Evolutionary conservation across 805 yeast genomes (phyloP).

Genomic region (Kazachstania africana): DNA sequence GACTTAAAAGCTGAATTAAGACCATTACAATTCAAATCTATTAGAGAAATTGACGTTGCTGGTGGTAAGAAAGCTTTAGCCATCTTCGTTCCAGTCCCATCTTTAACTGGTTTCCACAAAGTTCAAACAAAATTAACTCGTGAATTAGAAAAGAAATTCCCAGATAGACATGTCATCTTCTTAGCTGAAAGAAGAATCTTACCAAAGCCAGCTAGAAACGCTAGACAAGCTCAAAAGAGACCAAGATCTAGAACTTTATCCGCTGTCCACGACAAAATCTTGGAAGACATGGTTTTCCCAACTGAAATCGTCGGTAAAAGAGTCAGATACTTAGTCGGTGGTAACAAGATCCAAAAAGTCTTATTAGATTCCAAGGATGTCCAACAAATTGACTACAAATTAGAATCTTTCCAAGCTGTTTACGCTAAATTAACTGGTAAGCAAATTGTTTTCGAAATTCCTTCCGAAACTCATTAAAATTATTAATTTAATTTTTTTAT

Average conservation of each 20-base stretch:
- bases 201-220: slow-evolving; percentile 95
- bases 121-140: slow-evolving; percentile 96
- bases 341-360: slow-evolving; percentile 96
- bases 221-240: slow-evolving; percentile 94
- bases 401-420: slow-evolving; percentile 97
- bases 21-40: slow-evolving; percentile 96
- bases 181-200: slow-evolving; percentile 98
- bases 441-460: slow-evolving; percentile 97
- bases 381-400: slow-evolving; percentile 93
- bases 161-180: slow-evolving; percentile 98
- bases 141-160: slow-evolving; percentile 99
- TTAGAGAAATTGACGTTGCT: slow-evolving; percentile 91
- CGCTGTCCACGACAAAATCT: slow-evolving; percentile 96
- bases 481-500: not conserved
- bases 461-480: slow-evolving; percentile 31
- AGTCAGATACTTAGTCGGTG: slow-evolving; percentile 98
- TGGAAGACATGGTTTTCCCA: slow-evolving; percentile 99
- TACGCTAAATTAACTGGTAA: slow-evolving; percentile 98
- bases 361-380: slow-evolving; percentile 97
- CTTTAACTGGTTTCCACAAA: slow-evolving; percentile 85
- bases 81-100: slow-evolving; percentile 96
- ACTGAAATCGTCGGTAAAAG: slow-evolving; percentile 99
- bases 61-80: slow-evolving; percentile 99
- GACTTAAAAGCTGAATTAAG: slow-evolving; percentile 97
- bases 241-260: slow-evolving; percentile 99